Evolutionary conservation across 306 rosid species (phyloP).

Genomic region (Pyrus betulifolia): DNA sequence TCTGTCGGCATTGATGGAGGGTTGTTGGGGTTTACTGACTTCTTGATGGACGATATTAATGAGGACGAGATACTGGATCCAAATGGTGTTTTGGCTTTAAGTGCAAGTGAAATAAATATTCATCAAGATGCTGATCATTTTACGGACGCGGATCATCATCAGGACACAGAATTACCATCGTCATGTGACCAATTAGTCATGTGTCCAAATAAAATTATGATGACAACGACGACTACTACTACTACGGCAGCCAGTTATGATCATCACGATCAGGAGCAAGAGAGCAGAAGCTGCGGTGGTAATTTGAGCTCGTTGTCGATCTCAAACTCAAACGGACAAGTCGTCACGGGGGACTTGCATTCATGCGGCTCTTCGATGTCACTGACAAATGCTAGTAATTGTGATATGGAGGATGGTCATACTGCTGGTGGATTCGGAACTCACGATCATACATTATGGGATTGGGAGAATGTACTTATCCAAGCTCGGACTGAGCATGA

Average conservation of each 20-base stretch:
- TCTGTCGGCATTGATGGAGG: conserved; percentile 15
- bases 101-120: background rate
- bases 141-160: background rate
- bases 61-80: conserved; percentile 10
- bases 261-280: background rate
- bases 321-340: background rate
- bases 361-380: background rate
- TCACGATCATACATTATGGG: background rate
- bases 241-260: background rate
- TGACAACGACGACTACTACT: background rate
- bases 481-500: background rate
- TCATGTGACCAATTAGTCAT: background rate
- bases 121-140: background rate
- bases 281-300: background rate
- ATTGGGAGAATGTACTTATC: conserved; percentile 2
- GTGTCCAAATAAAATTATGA: background rate
- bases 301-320: background rate
- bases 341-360: background rate
- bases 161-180: background rate
- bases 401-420: background rate
- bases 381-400: background rate
- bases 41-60: conserved; percentile 9
- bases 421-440: background rate
- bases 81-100: conserved; percentile 25
- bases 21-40: conserved; percentile 17